A percentile compares a stretch with the other conserved stretches of the same genome.
Evolutionary conservation across 305 asterid genomes (phyloP).

Genomic region (Fraxinus sp.): DNA sequence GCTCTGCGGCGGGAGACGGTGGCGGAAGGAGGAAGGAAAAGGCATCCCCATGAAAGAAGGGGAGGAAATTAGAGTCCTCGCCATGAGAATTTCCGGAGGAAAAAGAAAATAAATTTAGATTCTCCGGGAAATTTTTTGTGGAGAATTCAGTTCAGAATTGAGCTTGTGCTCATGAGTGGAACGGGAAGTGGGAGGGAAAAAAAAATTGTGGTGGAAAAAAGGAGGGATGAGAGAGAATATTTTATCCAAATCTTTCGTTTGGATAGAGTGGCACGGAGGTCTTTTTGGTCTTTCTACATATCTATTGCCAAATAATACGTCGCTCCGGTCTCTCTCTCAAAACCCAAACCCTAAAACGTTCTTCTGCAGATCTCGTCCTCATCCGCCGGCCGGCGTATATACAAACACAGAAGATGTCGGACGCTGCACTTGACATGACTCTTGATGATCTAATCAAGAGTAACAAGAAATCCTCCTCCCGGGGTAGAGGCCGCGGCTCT

Average conservation of each 20-base stretch:
- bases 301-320: not conserved
- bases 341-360: not conserved
- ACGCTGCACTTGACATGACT: conserved; percentile 68
- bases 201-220: conserved; percentile 19
- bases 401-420: conserved; percentile 51
- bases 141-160: not conserved
- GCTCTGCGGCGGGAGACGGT: conserved; percentile 33
- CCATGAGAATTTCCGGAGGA: not conserved
- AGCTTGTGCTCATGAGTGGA: conserved; percentile 6
- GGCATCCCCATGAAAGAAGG: conserved; percentile 60
- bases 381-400: not conserved
- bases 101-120: not conserved
- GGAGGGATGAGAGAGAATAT: not conserved
- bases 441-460: conserved; percentile 87
- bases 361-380: conserved; percentile 21
- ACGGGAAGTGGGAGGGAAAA: conserved; percentile 1
- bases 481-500: conserved; percentile 56
- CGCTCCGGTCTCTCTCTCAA: not conserved
- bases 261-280: not conserved
- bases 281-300: not conserved
- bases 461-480: conserved; percentile 60
- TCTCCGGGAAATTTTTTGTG: conserved; percentile 2
- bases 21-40: conserved; percentile 59
- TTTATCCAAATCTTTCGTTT: conserved; percentile 28
- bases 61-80: not conserved